Evolutionary conservation across 1,284 basidiomycete genomes (phyloP).

Genomic region (Sporisorium reilianum): DNA sequence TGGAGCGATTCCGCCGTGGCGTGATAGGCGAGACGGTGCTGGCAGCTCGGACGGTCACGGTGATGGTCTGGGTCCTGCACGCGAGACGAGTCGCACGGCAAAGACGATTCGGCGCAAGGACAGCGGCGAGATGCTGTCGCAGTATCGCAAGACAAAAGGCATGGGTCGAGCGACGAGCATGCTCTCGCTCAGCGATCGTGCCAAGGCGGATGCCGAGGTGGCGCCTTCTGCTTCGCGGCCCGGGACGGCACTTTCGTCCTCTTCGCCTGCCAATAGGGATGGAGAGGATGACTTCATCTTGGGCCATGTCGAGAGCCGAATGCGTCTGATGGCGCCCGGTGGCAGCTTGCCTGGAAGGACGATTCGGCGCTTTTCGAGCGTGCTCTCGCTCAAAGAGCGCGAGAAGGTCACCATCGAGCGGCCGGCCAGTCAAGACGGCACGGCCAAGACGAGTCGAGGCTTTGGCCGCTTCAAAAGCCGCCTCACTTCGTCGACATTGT

Average conservation of each 20-base stretch:
- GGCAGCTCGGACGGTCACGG: slow-evolving; percentile 21
- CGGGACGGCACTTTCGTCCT: slow-evolving; percentile 17
- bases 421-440: slow-evolving; percentile 28
- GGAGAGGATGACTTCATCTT: slow-evolving; percentile 39
- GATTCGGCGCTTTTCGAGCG: slow-evolving; percentile 46
- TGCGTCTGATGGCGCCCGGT: slow-evolving; percentile 20
- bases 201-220: slow-evolving; percentile 38
- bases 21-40: slow-evolving; percentile 19
- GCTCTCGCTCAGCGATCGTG: slow-evolving; percentile 40
- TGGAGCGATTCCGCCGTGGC: slow-evolving; percentile 39
- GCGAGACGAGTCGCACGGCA: slow-evolving; percentile 13
- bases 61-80: slow-evolving; percentile 8
- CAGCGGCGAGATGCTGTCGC: slow-evolving; percentile 63
- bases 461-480: slow-evolving; percentile 40
- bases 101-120: slow-evolving; percentile 50
- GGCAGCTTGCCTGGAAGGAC: slow-evolving; percentile 26
- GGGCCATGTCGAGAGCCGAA: slow-evolving; percentile 37
- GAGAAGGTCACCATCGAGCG: slow-evolving; percentile 28
- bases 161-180: slow-evolving; percentile 50
- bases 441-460: slow-evolving; percentile 19
- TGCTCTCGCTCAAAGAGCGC: slow-evolving; percentile 31
- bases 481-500: slow-evolving; percentile 28
- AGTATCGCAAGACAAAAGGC: slow-evolving; percentile 59
- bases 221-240: slow-evolving; percentile 6
- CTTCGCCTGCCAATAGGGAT: slow-evolving; percentile 8